These are phyloP conservation scores for Prinsepia uniflora DNA, from an alignment of 306 rosid species.

Conservation along the genomic window DNA sequence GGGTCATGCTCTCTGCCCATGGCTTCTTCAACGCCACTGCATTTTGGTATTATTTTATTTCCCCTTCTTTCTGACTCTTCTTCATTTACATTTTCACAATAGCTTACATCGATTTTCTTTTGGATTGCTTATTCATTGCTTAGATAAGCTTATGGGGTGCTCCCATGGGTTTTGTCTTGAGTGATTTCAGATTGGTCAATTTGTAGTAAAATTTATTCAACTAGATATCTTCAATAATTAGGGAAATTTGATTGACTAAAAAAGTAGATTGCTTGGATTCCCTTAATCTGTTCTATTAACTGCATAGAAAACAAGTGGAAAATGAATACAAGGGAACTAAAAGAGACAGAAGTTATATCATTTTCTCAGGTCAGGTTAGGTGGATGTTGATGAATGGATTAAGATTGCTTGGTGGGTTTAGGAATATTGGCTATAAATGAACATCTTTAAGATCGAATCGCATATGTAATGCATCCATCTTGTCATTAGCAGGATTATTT, in stretches of 20 bases:
- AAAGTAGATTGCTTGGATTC: background rate
- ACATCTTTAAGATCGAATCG: background rate
- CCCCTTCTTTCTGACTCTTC: background rate
- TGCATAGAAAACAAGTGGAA: background rate
- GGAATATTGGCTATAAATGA: background rate
- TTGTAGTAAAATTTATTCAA: background rate
- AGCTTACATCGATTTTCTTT: background rate
- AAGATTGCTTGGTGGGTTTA: background rate
- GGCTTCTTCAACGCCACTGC: slow-evolving; percentile 44
- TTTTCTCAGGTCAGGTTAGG: background rate
- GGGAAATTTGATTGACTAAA: background rate
- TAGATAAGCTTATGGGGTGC: background rate
- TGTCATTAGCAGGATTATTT: background rate
- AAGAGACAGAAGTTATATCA: background rate
- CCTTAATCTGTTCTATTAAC: background rate
- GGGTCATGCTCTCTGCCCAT: slow-evolving; percentile 39
- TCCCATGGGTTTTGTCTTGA: background rate
- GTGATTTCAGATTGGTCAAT: background rate
- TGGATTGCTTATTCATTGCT: background rate
- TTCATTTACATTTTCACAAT: background rate
- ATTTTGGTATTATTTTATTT: slow-evolving; percentile 30
- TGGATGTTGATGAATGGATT: background rate
- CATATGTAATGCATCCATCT: background rate
- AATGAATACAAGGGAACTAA: background rate
- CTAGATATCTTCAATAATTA: background rate